Evolutionary conservation across 2,329 filamentous ascomycete species (phyloP).

Genomic region (Botryosphaeria dothidea): DNA sequence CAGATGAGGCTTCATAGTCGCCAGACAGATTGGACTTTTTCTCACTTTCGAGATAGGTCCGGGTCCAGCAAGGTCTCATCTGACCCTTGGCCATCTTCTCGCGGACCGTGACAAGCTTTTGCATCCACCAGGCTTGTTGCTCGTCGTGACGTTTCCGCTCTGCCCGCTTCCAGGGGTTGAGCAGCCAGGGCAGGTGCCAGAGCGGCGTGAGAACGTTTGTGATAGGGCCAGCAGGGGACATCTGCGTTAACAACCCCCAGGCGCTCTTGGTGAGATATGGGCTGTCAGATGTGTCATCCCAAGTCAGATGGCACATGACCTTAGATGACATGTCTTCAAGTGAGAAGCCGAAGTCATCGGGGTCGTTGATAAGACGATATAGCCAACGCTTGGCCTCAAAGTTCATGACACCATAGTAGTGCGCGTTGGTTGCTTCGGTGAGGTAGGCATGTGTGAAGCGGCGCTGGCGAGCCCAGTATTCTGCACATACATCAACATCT

Average conservation of each 20-base stretch:
- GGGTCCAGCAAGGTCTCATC: constrained; percentile 44
- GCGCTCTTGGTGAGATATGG: constrained; percentile 52
- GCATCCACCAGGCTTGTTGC: constrained; percentile 56
- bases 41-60: constrained; percentile 45
- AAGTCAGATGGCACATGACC: constrained; percentile 56
- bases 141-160: constrained; percentile 56
- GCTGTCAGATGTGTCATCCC: constrained; percentile 54
- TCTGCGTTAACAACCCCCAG: constrained; percentile 59
- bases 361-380: constrained; percentile 49
- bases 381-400: constrained; percentile 58
- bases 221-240: constrained; percentile 59
- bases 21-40: constrained; percentile 35
- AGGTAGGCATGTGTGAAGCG: constrained; percentile 55
- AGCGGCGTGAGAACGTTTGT: constrained; percentile 59
- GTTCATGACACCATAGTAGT: constrained; percentile 52
- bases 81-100: constrained; percentile 43
- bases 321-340: constrained; percentile 61
- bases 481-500: too few relatives aligned
- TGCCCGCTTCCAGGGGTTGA: constrained; percentile 58
- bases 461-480: constrained; percentile 58
- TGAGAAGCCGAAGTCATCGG: constrained; percentile 52
- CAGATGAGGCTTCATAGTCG: constrained; percentile 40
- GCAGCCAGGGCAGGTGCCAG: constrained; percentile 51
- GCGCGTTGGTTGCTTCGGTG: constrained; percentile 46
- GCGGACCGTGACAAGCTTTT: constrained; percentile 42